phyloP scores from a whole-genome alignment of 1,139 yeast species.

The Taphrina betulina region DNA sequence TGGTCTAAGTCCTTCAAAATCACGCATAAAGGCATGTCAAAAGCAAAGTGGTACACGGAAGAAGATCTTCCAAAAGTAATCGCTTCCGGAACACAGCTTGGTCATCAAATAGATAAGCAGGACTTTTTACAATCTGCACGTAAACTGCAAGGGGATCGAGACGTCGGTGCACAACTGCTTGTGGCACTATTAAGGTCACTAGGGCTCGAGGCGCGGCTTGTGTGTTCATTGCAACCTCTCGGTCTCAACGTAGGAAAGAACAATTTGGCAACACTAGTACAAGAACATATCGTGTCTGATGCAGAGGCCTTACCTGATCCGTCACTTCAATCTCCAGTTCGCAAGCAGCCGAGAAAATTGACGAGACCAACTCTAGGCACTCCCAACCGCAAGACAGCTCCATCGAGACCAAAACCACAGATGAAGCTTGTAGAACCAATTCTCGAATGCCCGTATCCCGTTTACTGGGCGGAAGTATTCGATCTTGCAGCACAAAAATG shows the following conservation, averaged over 20 bases:
- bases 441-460: conserved; percentile 54
- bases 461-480: conserved; percentile 96
- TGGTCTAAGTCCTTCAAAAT: conserved; percentile 40
- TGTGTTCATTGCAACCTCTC: conserved; percentile 84
- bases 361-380: conserved; percentile 23
- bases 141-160: conserved; percentile 66
- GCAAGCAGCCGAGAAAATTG: background rate
- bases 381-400: background rate
- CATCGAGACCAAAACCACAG: conserved; percentile 1
- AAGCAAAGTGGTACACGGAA: conserved; percentile 29
- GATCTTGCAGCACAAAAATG: conserved; percentile 67
- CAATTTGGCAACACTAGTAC: conserved; percentile 9
- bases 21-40: conserved; percentile 36
- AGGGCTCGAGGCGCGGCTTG: conserved; percentile 69
- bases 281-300: too few species aligned
- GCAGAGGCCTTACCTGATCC: background rate
- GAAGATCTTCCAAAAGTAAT: conserved; percentile 38
- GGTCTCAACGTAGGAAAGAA: conserved; percentile 51
- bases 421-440: conserved; percentile 16
- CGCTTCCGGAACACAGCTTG: background rate
- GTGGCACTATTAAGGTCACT: conserved; percentile 70
- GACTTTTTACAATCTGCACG: conserved; percentile 50
- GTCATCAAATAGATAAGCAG: conserved; percentile 40
- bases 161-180: conserved; percentile 83
- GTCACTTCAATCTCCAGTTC: background rate